Percentiles rank a stretch among this genome's conserved stretches.
phyloP scores from a whole-genome alignment of 768 basidiomycete species.

The Infundibulicybe gibba region DNA sequence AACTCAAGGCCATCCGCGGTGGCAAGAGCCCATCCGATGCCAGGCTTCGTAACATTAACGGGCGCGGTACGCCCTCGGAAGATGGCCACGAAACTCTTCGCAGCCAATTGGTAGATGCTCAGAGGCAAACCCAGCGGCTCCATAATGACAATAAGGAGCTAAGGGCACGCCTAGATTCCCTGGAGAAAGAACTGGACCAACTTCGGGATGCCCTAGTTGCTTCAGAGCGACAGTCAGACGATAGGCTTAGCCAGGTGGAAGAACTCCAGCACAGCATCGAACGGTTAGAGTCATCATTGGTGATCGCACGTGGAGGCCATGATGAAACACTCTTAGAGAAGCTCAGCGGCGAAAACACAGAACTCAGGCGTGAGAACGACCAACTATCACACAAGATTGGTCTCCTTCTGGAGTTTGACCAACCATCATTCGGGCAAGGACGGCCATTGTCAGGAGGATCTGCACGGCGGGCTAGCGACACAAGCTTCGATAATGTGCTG shows the following conservation, averaged over 20 bases:
- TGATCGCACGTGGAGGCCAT: conserved; percentile 70
- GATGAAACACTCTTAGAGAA: conserved; percentile 79
- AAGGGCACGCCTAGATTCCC: conserved; percentile 62
- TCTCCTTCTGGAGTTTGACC: conserved; percentile 83
- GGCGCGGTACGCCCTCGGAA: conserved; percentile 77
- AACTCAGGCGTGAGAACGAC: conserved; percentile 81
- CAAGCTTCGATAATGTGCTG: conserved; percentile 78
- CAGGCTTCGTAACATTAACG: conserved; percentile 51
- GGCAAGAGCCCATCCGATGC: conserved; percentile 49
- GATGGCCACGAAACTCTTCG: conserved; percentile 61
- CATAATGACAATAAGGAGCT: conserved; percentile 75
- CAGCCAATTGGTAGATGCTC: conserved; percentile 70
- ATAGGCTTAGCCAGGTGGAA: conserved; percentile 70
- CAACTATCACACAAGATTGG: conserved; percentile 90
- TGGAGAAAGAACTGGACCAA: conserved; percentile 73
- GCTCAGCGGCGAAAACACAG: conserved; percentile 77
- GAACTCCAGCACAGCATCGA: conserved; percentile 82
- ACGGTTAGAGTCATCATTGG: conserved; percentile 66
- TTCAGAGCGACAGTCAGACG: conserved; percentile 77
- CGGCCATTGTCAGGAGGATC: conserved; percentile 58
- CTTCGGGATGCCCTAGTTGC: conserved; percentile 67
- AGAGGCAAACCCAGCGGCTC: conserved; percentile 71
- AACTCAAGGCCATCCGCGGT: conserved; percentile 70
- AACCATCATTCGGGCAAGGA: conserved; percentile 62
- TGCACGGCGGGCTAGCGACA: conserved; percentile 63